Evolutionary conservation across 2,329 filamentous ascomycete species (phyloP).

Genomic region (Aspergillus pseudoterreus): DNA sequence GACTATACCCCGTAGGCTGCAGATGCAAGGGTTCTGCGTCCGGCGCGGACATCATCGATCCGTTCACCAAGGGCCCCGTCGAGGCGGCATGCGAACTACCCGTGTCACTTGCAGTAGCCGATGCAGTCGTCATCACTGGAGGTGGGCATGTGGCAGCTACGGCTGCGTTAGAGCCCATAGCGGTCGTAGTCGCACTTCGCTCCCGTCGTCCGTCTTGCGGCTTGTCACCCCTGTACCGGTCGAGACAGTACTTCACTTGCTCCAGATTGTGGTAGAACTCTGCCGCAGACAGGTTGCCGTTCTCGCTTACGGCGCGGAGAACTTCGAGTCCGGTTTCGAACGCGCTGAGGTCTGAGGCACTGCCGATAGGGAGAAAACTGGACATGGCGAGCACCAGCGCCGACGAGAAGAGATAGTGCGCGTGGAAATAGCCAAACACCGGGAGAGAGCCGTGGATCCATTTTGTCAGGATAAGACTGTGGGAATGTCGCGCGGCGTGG

Average conservation of each 20-base stretch:
- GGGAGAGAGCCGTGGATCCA: conserved; percentile 39
- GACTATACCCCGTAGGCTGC: neutral
- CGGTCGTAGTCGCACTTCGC: neutral
- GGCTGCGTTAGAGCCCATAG: neutral
- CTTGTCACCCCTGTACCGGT: conserved; percentile 16
- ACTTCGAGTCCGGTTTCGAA: conserved; percentile 33
- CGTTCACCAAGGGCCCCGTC: neutral
- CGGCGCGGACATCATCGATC: conserved; percentile 1
- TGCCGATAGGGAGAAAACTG: conserved; percentile 31
- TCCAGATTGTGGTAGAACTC: conserved; percentile 34
- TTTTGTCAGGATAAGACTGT: conserved; percentile 34
- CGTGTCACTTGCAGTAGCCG: neutral
- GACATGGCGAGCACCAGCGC: conserved; percentile 37
- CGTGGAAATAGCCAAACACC: conserved; percentile 39
- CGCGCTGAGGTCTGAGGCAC: conserved; percentile 24
- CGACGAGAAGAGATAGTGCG: conserved; percentile 39
- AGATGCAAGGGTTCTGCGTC: neutral
- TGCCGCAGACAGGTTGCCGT: conserved; percentile 33
- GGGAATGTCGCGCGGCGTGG: conserved; percentile 35
- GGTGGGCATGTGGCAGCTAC: neutral
- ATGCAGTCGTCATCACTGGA: neutral
- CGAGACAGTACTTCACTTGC: conserved; percentile 30
- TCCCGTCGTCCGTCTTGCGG: neutral
- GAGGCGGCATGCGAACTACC: neutral
- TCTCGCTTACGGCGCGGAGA: conserved; percentile 31